Evolutionary conservation across 257 asterid genomes (phyloP).

Genomic region (Nicotiana otophora): DNA sequence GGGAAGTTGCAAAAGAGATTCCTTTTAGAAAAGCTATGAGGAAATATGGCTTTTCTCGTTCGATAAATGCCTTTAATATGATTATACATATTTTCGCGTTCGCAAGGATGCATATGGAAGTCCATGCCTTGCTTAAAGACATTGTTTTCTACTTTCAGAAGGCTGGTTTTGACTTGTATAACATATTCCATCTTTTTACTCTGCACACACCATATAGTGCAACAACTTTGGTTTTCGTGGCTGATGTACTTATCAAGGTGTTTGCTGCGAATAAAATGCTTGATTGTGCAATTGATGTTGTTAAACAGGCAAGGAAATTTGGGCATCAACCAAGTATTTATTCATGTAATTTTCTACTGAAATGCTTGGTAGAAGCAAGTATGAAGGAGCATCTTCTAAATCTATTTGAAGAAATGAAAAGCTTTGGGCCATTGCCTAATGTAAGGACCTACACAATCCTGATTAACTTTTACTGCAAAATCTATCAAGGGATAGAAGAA

Average conservation of each 20-base stretch:
- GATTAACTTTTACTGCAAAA: slow-evolving; percentile 44
- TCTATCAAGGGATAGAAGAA: slow-evolving; percentile 24
- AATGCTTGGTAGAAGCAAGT: slow-evolving; percentile 43
- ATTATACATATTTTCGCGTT: slow-evolving; percentile 37
- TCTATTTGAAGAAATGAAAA: slow-evolving; percentile 44
- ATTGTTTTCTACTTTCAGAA: slow-evolving; percentile 33
- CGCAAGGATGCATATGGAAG: slow-evolving; percentile 45
- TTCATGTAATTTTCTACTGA: slow-evolving; percentile 62
- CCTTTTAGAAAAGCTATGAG: slow-evolving; percentile 29
- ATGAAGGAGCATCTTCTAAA: slow-evolving; percentile 20
- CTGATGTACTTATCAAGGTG: slow-evolving; percentile 46
- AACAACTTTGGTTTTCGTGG: slow-evolving; percentile 17
- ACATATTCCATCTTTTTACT: slow-evolving; percentile 24
- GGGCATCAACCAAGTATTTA: slow-evolving; percentile 38
- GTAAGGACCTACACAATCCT: slow-evolving; percentile 49
- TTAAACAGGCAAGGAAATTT: slow-evolving; percentile 29
- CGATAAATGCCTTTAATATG: slow-evolving; percentile 31
- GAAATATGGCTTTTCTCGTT: slow-evolving; percentile 36
- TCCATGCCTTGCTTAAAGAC: slow-evolving; percentile 44
- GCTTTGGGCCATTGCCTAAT: slow-evolving; percentile 46
- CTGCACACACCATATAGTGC: slow-evolving; percentile 25
- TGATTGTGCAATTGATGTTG: slow-evolving; percentile 39
- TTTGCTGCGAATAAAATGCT: slow-evolving; percentile 48
- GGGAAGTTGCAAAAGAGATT: slow-evolving; percentile 34
- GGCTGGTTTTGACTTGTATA: slow-evolving; percentile 31